These are phyloP conservation scores for Hypomyces rosellus DNA, from an alignment of 2,329 filamentous ascomycete genomes.

Conservation along the genomic window DNA sequence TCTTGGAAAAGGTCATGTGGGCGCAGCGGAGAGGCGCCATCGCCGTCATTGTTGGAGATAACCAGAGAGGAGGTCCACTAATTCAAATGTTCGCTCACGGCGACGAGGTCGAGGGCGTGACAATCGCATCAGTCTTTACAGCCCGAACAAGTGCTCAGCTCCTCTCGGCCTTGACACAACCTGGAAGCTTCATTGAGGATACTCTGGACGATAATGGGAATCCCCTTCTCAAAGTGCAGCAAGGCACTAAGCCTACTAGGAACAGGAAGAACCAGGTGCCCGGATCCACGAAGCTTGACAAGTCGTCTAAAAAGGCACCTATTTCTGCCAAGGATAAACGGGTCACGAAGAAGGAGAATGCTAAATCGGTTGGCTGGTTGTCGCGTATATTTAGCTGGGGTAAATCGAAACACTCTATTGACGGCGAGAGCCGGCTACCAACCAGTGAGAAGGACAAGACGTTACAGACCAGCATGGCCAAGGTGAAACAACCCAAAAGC, in stretches of 20 bases:
- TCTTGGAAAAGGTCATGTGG: constrained; percentile 96
- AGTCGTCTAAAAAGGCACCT: constrained; percentile 7
- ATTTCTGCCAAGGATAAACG: constrained; percentile 21
- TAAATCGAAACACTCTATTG: constrained; percentile 22
- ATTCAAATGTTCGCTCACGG: constrained; percentile 98
- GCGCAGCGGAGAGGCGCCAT: constrained; percentile 83
- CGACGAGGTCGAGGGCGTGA: constrained; percentile 82
- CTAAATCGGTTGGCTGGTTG: constrained; percentile 36
- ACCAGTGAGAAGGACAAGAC: constrained; percentile 51
- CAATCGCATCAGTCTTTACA: constrained; percentile 91
- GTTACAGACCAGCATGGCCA: constrained; percentile 34
- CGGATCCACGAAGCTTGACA: constrained; percentile 20
- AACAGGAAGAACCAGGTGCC: constrained; percentile 26
- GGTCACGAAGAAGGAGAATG: constrained; percentile 18
- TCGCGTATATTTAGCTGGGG: constrained; percentile 35
- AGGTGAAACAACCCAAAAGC: constrained; percentile 16
- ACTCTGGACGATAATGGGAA: constrained; percentile 55
- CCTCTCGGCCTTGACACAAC: constrained; percentile 77
- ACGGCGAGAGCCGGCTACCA: constrained; percentile 58
- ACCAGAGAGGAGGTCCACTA: constrained; percentile 78
- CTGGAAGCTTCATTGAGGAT: constrained; percentile 57
- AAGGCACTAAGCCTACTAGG: constrained; percentile 34
- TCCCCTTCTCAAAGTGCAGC: constrained; percentile 47
- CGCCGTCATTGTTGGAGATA: constrained; percentile 89
- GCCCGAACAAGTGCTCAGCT: constrained; percentile 91